Conservation (phyloP, 2,329 filamentous ascomycete genomes). For the Parasarocladium wereldwijsianum region DNA sequence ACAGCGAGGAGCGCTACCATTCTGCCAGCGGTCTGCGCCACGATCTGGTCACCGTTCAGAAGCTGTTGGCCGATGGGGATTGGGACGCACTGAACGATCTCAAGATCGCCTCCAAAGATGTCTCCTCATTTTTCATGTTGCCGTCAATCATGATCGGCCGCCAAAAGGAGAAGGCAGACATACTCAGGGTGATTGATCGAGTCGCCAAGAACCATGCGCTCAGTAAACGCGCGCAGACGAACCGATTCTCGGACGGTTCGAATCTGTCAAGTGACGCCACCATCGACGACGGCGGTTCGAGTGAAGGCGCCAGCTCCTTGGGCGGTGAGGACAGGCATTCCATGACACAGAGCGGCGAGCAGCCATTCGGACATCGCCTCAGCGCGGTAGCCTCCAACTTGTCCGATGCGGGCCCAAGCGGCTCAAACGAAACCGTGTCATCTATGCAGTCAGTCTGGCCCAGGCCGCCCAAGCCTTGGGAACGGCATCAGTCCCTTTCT, state of each 20-base stretch:
- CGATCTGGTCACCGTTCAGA: slow-evolving; percentile 61
- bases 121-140: slow-evolving; percentile 84
- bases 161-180: slow-evolving; percentile 51
- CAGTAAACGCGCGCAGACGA: slow-evolving; percentile 23
- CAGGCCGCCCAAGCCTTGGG: slow-evolving; percentile 30
- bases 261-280: slow-evolving; percentile 33
- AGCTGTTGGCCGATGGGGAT: slow-evolving; percentile 63
- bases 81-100: slow-evolving; percentile 55
- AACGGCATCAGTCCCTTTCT: slow-evolving; percentile 35
- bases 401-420: slow-evolving; percentile 24
- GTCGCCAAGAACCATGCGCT: slow-evolving; percentile 51
- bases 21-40: slow-evolving; percentile 75
- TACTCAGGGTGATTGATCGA: slow-evolving; percentile 63
- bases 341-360: slow-evolving; percentile 30
- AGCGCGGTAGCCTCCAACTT: slow-evolving; percentile 25
- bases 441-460: slow-evolving; percentile 26
- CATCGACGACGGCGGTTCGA: slow-evolving; percentile 38
- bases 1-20: slow-evolving; percentile 76
- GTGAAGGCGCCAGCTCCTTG: slow-evolving; percentile 43
- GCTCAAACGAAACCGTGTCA: slow-evolving; percentile 30
- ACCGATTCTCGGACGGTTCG: slow-evolving; percentile 38
- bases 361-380: slow-evolving; percentile 21
- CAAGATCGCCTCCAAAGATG: slow-evolving; percentile 66
- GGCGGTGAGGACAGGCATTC: slow-evolving; percentile 34
- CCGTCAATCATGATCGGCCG: slow-evolving; percentile 72